Base-by-base conservation (phyloP, 2,329 filamentous ascomycete species). In the Ceratocystiopsis brevicomis region DNA sequence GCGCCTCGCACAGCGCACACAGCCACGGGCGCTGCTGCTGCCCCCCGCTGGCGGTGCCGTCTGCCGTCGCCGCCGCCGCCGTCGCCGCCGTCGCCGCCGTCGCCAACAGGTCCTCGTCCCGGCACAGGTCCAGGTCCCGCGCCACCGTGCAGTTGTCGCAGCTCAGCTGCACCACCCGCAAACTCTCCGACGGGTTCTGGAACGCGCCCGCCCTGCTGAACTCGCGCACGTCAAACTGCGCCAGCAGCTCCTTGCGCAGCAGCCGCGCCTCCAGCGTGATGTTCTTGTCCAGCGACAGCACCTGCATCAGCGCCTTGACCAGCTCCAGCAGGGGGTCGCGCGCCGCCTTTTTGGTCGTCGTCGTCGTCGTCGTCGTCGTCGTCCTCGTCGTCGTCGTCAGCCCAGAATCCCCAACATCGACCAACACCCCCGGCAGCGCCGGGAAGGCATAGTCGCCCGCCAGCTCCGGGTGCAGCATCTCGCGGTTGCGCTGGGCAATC, bases 221-320 rank as follows among this genome's bases (percentile, higher is more conserved):
- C 60, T 98, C 90, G 52, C 86, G 81, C 43, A 98, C 78, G 45
- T 98, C 90, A 59, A 98, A 95, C 42, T 96, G 69, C 11, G 78
- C 72, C 0, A 98, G 73, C 0, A 98, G 68, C 47, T 96, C 88
- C 53, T 92, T 92, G 43, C 92, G 78, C 1, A 98, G 69, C 2
- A 93, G 67, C 6, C 90, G 78, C 3, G 85, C 86, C 60, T 96
- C 88, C 40, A 93, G 74, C 0, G 78, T 80, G 53, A 93, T 90
- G 52, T 84, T 84, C 59, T 88, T 90, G 61, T 94, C 90, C 1
- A 98, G 72, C 33, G 76, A 82, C 6, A 98, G 68, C 11, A 98
- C 81, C 57, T 96, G 88, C 76, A 92, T 92, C 38, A 98, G 71
- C 16, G 74, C 76, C 61, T 96, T 98, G 52, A 94, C 85, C 4